A percentile compares a stretch with the other conserved stretches of the same genome.
phyloP scores from a whole-genome alignment of 2,329 filamentous ascomycete genomes.

The Neocatenulostroma microsporum region DNA sequence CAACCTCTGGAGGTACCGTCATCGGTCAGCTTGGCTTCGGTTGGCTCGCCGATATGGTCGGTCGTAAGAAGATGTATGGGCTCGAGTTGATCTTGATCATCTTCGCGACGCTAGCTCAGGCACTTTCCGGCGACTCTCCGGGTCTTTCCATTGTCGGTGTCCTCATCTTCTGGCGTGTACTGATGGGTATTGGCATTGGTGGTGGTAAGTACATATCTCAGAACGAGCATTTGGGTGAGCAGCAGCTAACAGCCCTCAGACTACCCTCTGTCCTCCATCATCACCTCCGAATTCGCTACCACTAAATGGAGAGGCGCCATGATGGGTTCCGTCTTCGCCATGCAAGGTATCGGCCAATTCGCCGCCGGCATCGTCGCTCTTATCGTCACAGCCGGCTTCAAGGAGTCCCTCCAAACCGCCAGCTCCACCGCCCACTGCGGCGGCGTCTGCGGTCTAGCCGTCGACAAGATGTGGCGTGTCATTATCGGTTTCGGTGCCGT shows the following conservation, averaged over 20 bases:
- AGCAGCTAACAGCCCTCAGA: conserved; percentile 37
- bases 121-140: conserved; percentile 56
- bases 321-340: conserved; percentile 80
- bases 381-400: conserved; percentile 45
- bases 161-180: conserved; percentile 72
- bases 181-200: conserved; percentile 73
- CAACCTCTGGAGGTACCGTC: conserved; percentile 67
- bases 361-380: conserved; percentile 67
- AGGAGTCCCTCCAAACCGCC: conserved; percentile 26
- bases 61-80: conserved; percentile 78
- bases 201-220: conserved; percentile 36
- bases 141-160: conserved; percentile 56
- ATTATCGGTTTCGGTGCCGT: conserved; percentile 76
- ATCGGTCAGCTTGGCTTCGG: conserved; percentile 76
- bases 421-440: conserved; percentile 50
- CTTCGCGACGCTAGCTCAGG: conserved; percentile 65
- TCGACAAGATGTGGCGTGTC: conserved; percentile 82
- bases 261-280: conserved; percentile 74
- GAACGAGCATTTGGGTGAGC: not conserved
- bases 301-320: conserved; percentile 81
- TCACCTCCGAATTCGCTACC: conserved; percentile 80
- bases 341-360: conserved; percentile 79
- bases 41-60: conserved; percentile 66
- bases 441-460: conserved; percentile 57
- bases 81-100: conserved; percentile 74